phyloP scores from a whole-genome alignment of 495 filamentous ascomycete species.

The Trichocladium uniseriatum region DNA sequence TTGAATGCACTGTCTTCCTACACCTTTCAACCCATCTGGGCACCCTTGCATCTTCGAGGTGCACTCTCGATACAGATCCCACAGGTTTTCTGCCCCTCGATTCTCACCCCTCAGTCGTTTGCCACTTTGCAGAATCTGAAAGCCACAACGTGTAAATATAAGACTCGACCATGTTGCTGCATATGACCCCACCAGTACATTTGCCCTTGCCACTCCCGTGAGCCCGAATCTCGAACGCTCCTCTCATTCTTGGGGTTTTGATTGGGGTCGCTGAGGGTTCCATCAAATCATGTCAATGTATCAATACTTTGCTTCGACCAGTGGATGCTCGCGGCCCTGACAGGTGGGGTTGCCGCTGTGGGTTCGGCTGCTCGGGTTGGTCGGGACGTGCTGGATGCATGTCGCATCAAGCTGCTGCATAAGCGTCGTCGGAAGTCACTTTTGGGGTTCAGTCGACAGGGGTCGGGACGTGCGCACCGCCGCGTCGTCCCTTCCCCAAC shows the following conservation, averaged over 20 bases:
- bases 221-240: not conserved
- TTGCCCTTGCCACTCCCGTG: too few species aligned
- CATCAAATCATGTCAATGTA: slow-evolving; percentile 6
- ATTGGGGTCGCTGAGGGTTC: not conserved
- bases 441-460: slow-evolving; percentile 18
- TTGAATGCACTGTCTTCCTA: too few species aligned
- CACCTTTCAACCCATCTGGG: too few species aligned
- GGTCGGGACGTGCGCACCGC: slow-evolving; percentile 7
- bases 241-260: not conserved
- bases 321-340: slow-evolving; percentile 6
- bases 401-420: slow-evolving; percentile 12
- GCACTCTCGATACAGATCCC: too few species aligned
- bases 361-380: slow-evolving; percentile 15
- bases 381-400: slow-evolving; percentile 10
- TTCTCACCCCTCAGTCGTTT: too few species aligned
- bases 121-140: too few species aligned
- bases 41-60: too few species aligned
- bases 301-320: slow-evolving; percentile 11
- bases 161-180: too few species aligned
- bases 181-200: too few species aligned
- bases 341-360: slow-evolving; percentile 24
- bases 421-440: slow-evolving; percentile 15
- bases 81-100: too few species aligned
- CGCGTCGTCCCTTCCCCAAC: slow-evolving; percentile 27
- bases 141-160: too few species aligned